Evolutionary conservation across 306 rosid genomes (phyloP).

Genomic region (Fragaria vesca): DNA sequence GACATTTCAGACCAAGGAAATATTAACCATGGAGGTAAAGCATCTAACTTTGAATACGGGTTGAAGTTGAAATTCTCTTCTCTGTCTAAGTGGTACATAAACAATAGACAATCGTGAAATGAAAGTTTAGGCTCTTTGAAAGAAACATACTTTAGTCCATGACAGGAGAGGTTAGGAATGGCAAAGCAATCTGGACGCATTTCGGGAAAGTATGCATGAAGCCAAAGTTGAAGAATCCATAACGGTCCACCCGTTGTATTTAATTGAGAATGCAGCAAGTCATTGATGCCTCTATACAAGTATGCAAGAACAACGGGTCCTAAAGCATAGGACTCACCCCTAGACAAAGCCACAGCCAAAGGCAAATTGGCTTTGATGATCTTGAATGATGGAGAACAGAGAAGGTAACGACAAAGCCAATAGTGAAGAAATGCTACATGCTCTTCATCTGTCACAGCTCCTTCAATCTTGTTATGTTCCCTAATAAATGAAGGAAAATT

Average conservation of each 20-base stretch:
- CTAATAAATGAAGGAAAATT: background rate
- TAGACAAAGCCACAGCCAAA: constrained; percentile 17
- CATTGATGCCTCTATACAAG: constrained; percentile 18
- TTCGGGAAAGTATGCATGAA: constrained; percentile 10
- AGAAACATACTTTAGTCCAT: constrained; percentile 3
- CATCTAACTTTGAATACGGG: constrained; percentile 7
- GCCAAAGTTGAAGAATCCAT: constrained; percentile 21
- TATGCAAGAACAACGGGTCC: constrained; percentile 14
- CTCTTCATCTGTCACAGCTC: constrained; percentile 12
- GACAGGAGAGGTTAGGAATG: background rate
- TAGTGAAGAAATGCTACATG: constrained; percentile 10
- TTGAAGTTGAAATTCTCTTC: constrained; percentile 13
- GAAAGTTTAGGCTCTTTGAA: background rate
- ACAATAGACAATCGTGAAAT: background rate
- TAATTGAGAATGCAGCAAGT: constrained; percentile 2
- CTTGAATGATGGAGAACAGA: constrained; percentile 3
- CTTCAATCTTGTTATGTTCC: background rate
- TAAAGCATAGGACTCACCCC: constrained; percentile 7
- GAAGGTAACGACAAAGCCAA: constrained; percentile 7
- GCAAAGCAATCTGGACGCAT: constrained; percentile 6
- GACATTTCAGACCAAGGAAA: constrained; percentile 2
- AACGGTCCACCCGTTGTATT: background rate
- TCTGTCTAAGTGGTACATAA: background rate
- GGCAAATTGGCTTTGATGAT: background rate
- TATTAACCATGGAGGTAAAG: constrained; percentile 10